Percentiles rank a stretch among this genome's conserved stretches.
phyloP scores from a whole-genome alignment of 2,329 filamentous ascomycete genomes.

The Fusarium sp. region DNA sequence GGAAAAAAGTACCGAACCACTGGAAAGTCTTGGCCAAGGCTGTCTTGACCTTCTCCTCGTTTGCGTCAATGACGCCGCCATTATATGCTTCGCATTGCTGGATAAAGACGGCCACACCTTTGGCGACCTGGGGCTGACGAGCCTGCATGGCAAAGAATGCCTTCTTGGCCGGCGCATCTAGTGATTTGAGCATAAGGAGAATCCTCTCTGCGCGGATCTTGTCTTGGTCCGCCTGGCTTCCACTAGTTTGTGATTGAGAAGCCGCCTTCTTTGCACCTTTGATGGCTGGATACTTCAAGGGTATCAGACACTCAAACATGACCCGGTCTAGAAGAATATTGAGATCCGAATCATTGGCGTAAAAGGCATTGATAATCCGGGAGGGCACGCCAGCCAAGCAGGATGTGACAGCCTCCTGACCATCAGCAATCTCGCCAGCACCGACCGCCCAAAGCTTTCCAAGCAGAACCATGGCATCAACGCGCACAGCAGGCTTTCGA shows the following conservation, averaged over 20 bases:
- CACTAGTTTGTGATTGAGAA: conserved; percentile 64
- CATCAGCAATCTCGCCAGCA: conserved; percentile 85
- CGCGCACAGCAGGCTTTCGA: conserved; percentile 83
- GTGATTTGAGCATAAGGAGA: conserved; percentile 82
- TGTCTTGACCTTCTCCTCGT: conserved; percentile 77
- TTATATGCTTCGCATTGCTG: conserved; percentile 92
- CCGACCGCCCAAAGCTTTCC: conserved; percentile 95
- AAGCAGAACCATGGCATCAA: conserved; percentile 88
- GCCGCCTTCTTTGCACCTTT: conserved; percentile 74
- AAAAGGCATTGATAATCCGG: conserved; percentile 88
- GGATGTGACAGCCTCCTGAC: conserved; percentile 80
- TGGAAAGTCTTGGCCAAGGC: conserved; percentile 81
- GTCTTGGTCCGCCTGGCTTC: conserved; percentile 75
- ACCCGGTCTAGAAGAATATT: conserved; percentile 88
- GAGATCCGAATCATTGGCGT: conserved; percentile 89
- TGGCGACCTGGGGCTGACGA: conserved; percentile 81
- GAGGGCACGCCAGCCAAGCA: conserved; percentile 88
- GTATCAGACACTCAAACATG: conserved; percentile 89
- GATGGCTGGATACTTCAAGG: conserved; percentile 83
- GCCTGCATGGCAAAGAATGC: conserved; percentile 91
- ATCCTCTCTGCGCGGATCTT: conserved; percentile 88
- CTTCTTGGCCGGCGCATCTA: conserved; percentile 83
- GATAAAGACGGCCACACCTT: conserved; percentile 82
- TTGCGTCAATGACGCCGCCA: conserved; percentile 83
- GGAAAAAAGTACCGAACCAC: conserved; percentile 80